Evolutionary conservation across 176 grass and related monocot species (phyloP).

Genomic region (Eleusine coracana): DNA sequence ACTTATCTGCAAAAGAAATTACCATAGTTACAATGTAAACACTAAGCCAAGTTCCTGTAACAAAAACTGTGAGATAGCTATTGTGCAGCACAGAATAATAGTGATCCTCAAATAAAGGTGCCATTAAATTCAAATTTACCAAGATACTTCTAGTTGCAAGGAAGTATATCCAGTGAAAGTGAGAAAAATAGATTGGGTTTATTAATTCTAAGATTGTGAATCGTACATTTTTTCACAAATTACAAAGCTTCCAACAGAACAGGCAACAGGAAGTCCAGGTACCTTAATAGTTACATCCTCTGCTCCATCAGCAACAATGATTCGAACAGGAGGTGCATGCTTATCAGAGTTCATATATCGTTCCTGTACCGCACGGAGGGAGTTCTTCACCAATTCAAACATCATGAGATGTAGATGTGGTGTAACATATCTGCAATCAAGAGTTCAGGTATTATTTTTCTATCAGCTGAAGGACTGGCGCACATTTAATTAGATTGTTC

Average conservation of each 20-base stretch:
- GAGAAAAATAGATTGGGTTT: not conserved
- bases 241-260: not conserved
- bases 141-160: constrained; percentile 8
- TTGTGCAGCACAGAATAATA: not conserved
- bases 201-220: not conserved
- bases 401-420: constrained; percentile 95
- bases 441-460: constrained; percentile 16
- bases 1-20: constrained; percentile 63
- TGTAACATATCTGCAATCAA: constrained; percentile 69
- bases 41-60: not conserved
- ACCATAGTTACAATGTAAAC: not conserved
- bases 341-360: constrained; percentile 82
- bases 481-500: not conserved
- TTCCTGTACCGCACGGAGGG: constrained; percentile 95
- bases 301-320: constrained; percentile 91
- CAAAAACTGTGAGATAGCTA: not conserved
- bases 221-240: not conserved
- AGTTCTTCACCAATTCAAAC: constrained; percentile 96
- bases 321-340: constrained; percentile 76
- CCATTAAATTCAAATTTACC: not conserved
- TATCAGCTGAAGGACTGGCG: not conserved
- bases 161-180: not conserved
- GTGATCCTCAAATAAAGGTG: not conserved
- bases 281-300: constrained; percentile 99
- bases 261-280: not conserved